Conservation (phyloP, 768 basidiomycete genomes). For the Sistotremastrum niveocremeum region DNA sequence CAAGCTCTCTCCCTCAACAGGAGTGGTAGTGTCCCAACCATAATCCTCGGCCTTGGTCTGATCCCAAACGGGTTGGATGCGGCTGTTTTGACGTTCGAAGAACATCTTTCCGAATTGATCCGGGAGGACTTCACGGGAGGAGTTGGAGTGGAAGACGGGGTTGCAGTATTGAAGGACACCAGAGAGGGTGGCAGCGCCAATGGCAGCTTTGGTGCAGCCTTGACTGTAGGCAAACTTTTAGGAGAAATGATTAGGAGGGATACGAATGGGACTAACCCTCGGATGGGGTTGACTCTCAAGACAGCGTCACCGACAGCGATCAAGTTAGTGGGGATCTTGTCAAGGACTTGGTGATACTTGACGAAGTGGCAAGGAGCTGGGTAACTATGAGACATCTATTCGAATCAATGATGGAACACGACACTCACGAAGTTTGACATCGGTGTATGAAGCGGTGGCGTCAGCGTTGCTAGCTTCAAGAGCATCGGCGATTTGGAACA, state of each 20-base stretch:
- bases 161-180: constrained; percentile 3
- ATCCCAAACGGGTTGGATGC: too few species aligned
- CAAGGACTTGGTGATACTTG: constrained; percentile 13
- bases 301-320: constrained; percentile 23
- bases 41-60: too few species aligned
- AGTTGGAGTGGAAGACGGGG: not conserved
- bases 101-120: too few species aligned
- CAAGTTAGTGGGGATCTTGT: constrained; percentile 19
- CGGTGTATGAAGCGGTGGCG: constrained; percentile 5
- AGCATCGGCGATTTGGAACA: constrained; percentile 15
- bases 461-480: constrained; percentile 12
- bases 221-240: constrained; percentile 2
- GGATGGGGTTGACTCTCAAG: constrained; percentile 15
- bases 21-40: too few species aligned
- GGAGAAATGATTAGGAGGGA: not conserved
- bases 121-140: too few species aligned
- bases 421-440: constrained; percentile 11
- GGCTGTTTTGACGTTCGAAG: too few species aligned
- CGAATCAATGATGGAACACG: not conserved
- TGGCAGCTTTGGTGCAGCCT: constrained; percentile 11
- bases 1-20: too few species aligned
- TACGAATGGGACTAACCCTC: constrained; percentile 5
- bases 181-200: constrained; percentile 12
- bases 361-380: constrained; percentile 14
- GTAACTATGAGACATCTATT: not conserved